phyloP scores from a whole-genome alignment of 1,284 basidiomycete species.

The Malassezia cuniculi region DNA sequence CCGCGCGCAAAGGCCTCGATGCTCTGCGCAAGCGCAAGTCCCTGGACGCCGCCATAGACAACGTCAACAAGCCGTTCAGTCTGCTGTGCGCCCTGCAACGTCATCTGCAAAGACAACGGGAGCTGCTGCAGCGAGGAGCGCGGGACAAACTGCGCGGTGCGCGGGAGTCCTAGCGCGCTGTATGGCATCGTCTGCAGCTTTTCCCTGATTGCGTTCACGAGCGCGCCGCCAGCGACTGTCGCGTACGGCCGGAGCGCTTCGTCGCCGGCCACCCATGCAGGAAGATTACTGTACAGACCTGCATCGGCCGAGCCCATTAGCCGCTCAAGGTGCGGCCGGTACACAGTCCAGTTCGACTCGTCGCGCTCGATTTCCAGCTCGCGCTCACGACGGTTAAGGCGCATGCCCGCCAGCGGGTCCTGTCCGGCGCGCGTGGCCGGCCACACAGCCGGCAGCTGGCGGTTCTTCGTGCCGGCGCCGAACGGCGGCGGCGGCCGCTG shows the following conservation, averaged over 20 bases:
- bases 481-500: not conserved
- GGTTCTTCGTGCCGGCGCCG: not conserved
- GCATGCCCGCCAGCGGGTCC: conserved; percentile 22
- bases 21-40: conserved; percentile 24
- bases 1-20: conserved; percentile 28
- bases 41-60: conserved; percentile 21
- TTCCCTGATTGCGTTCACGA: conserved; percentile 6
- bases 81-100: conserved; percentile 12
- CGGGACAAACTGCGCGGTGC: conserved; percentile 15
- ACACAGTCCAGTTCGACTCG: conserved; percentile 31
- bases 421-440: conserved; percentile 16
- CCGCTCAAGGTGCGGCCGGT: conserved; percentile 22
- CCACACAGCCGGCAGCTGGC: conserved; percentile 1
- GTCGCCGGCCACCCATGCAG: conserved; percentile 10
- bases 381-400: conserved; percentile 26
- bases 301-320: conserved; percentile 23
- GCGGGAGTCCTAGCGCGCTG: conserved; percentile 3
- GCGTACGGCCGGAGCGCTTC: conserved; percentile 7
- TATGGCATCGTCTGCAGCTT: conserved; percentile 9
- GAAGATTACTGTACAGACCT: conserved; percentile 11
- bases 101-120: conserved; percentile 7
- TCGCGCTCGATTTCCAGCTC: conserved; percentile 28
- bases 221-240: conserved; percentile 2
- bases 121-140: conserved; percentile 13
- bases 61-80: conserved; percentile 17